Conservation (phyloP, 371 early-diverging fungal species). For the Umbelopsis sp. region DNA sequence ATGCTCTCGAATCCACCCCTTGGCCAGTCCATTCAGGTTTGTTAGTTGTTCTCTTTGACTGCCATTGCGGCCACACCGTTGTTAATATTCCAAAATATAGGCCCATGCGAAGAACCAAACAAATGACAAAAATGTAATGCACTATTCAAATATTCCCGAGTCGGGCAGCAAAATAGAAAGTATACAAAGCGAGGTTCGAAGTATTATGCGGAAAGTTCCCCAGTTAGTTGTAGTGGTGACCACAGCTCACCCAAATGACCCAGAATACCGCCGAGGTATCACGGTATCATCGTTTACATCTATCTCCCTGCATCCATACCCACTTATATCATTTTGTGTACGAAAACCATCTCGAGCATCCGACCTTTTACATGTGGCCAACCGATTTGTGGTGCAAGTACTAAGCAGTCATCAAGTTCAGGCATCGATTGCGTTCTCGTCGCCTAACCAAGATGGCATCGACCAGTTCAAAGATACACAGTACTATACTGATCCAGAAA, state of each 20-base stretch:
- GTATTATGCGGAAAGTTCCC: conserved; percentile 68
- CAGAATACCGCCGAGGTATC: conserved; percentile 58
- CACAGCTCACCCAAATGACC: conserved; percentile 46
- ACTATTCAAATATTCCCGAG: neutral
- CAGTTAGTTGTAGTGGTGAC: conserved; percentile 67
- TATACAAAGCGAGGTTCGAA: conserved; percentile 53
- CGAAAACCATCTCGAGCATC: conserved; percentile 68
- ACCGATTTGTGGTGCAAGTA: conserved; percentile 68
- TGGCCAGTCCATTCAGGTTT: neutral
- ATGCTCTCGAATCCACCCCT: neutral
- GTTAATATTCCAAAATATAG: conserved; percentile 2
- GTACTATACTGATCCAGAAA: conserved; percentile 53
- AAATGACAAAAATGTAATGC: neutral
- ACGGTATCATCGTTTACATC: conserved; percentile 76
- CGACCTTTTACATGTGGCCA: conserved; percentile 53
- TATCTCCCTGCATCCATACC: conserved; percentile 66
- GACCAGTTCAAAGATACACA: conserved; percentile 61
- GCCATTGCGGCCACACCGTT: neutral
- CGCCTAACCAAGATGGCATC: conserved; percentile 48
- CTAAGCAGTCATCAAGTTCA: conserved; percentile 60
- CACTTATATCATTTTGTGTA: conserved; percentile 69
- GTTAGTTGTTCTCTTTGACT: conserved; percentile 12
- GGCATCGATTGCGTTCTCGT: conserved; percentile 68
- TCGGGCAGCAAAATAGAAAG: conserved; percentile 7
- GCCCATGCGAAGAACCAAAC: conserved; percentile 2